These are phyloP conservation scores for Telfairia occidentalis DNA, from an alignment of 331 rosid genomes.

Conservation along the genomic window DNA sequence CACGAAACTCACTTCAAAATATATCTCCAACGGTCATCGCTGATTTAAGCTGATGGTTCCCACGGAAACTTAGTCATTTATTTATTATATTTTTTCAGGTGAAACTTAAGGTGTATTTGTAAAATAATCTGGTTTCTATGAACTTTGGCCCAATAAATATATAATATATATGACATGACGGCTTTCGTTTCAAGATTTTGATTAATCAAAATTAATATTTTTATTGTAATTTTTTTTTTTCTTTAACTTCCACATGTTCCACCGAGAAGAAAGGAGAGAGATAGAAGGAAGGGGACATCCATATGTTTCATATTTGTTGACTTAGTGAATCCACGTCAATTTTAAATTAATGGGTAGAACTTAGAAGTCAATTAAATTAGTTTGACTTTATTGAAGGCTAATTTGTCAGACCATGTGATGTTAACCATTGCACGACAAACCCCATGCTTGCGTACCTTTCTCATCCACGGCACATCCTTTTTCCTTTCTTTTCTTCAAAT, in stretches of 20 bases:
- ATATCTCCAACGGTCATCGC: neutral
- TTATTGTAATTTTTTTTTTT: neutral
- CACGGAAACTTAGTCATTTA: neutral
- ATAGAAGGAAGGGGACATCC: neutral
- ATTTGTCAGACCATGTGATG: neutral
- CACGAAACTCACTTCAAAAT: neutral
- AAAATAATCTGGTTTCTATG: neutral
- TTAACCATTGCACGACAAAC: neutral
- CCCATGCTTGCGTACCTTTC: neutral
- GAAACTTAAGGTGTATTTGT: neutral
- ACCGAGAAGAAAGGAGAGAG: neutral
- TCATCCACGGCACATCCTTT: neutral
- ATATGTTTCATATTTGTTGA: neutral
- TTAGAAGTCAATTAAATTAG: slow-evolving; percentile 7
- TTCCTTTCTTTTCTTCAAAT: neutral
- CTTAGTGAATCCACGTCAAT: neutral
- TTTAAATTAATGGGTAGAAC: neutral
- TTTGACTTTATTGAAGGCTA: neutral
- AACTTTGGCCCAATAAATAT: neutral
- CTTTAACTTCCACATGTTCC: neutral
- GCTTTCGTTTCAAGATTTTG: neutral
- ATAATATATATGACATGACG: neutral
- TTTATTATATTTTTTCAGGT: neutral
- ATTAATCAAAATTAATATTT: neutral
- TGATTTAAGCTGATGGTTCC: neutral